Base-by-base conservation (phyloP, 805 yeast genomes). In the Scheffersomyces coipomensis region DNA sequence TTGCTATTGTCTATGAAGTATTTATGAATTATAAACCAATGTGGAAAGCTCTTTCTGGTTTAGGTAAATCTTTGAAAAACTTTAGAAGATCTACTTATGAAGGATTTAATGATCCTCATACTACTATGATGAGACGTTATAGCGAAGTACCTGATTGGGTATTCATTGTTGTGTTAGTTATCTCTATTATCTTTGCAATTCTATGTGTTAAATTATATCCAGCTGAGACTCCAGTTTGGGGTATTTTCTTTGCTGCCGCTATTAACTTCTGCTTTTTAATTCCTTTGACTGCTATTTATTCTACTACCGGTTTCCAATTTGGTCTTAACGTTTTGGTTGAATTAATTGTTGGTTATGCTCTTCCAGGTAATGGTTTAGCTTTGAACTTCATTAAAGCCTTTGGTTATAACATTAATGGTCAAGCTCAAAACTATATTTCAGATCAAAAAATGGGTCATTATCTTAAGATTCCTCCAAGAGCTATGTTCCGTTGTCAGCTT, bases 371-470 rank as follows among this genome's bases (percentile, higher is more conserved):
- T 39, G 61, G 62, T 25, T 42, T 53, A 37, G 68, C 69, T 12
- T 49, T 61, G 49, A 56, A 51, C 71, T 71, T 77, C 48, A 70
- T 79, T 64, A 81, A 80, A 58, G 75, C 81, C 8, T 73, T 71
- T 48, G 83, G 85, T 19, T 77, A 71, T 55, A 74, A 75, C 46
- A 69, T 79, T 27, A 75, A 74, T 60, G 72, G 73, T 35, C 84
- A 79, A 50, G 84, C 85, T 1, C 67, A 77, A 29, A 63, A 68
- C 38, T 79, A 71, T 52, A 64, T 77, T 23, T 64, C 70, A 7
- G 83, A 79, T 49, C 75, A 77, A 68, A 83, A 83, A 50, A 55
- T 78, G 54, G 86, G 78, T 2, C 85, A 81, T 42, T 83, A 83
- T 51, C 58, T 76, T 49, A 79, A 78, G 47, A 60, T 81, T 27